These are phyloP conservation scores for Fusarium sp. DNA, from an alignment of 2,329 filamentous ascomycete genomes.

Conservation along the genomic window DNA sequence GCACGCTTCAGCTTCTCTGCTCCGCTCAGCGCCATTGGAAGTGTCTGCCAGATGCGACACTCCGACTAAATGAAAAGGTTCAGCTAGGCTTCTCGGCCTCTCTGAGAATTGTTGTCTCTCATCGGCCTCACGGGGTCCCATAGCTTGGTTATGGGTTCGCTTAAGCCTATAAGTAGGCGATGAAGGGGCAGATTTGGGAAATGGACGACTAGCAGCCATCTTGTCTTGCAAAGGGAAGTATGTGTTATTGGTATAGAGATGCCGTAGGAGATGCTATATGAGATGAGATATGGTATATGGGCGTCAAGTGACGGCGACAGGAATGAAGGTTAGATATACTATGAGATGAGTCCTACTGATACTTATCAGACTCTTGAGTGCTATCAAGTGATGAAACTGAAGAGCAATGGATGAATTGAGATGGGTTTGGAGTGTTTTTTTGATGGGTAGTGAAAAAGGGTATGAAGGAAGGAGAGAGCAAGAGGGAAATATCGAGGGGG, in stretches of 20 bases:
- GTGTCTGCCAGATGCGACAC: not conserved
- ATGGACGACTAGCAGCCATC: slow-evolving; percentile 18
- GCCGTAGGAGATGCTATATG: not conserved
- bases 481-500: slow-evolving; percentile 30
- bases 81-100: not conserved
- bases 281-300: not conserved
- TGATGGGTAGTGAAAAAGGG: slow-evolving; percentile 30
- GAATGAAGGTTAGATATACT: slow-evolving; percentile 7
- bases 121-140: not conserved
- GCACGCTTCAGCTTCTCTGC: slow-evolving; percentile 2
- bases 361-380: slow-evolving; percentile 8
- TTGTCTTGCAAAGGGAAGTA: not conserved
- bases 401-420: slow-evolving; percentile 6
- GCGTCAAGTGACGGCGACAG: slow-evolving; percentile 6
- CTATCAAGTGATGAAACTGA: slow-evolving; percentile 33
- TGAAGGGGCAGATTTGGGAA: not conserved
- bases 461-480: slow-evolving; percentile 35
- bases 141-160: not conserved
- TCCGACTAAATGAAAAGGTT: not conserved
- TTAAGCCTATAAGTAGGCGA: slow-evolving; percentile 3
- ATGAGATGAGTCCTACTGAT: slow-evolving; percentile 19
- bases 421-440: slow-evolving; percentile 18
- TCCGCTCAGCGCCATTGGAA: slow-evolving; percentile 3
- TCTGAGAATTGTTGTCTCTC: not conserved
- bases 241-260: not conserved